A percentile compares a stretch with the other conserved stretches of the same genome.
These are phyloP conservation scores for Talaromyces pinophilus DNA, from an alignment of 2,329 filamentous ascomycete genomes.

Conservation along the genomic window DNA sequence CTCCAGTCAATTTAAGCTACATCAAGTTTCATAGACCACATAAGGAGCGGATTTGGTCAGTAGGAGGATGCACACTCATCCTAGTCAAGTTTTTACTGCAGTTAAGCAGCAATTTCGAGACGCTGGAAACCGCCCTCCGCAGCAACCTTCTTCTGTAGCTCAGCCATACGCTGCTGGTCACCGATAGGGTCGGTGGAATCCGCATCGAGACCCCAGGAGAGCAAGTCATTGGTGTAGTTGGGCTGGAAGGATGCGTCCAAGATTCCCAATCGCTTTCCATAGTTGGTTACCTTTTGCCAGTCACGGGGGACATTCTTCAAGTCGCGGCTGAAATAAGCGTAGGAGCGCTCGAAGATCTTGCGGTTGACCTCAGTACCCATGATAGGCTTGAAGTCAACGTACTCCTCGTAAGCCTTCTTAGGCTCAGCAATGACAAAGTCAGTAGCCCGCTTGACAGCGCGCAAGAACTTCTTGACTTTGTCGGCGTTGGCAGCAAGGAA, in stretches of 20 bases:
- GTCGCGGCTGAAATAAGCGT: conserved; percentile 73
- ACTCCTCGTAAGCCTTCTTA: conserved; percentile 65
- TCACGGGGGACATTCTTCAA: conserved; percentile 73
- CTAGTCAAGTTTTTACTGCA: background rate
- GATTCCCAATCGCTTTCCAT: conserved; percentile 72
- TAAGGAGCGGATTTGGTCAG: conserved; percentile 18
- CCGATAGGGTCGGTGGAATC: conserved; percentile 68
- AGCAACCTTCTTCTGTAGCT: conserved; percentile 68
- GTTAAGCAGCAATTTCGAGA: conserved; percentile 29
- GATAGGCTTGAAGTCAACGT: conserved; percentile 69
- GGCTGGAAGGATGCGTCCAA: conserved; percentile 63
- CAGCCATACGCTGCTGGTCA: conserved; percentile 73
- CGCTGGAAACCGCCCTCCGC: conserved; percentile 61
- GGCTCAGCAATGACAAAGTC: conserved; percentile 69
- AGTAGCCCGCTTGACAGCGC: conserved; percentile 72
- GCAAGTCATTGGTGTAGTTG: conserved; percentile 74
- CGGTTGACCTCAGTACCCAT: conserved; percentile 69
- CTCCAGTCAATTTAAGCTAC: background rate
- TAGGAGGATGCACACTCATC: background rate
- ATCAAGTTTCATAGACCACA: background rate
- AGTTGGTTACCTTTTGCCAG: conserved; percentile 75
- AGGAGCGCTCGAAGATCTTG: conserved; percentile 79
- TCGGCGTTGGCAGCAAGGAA: conserved; percentile 68
- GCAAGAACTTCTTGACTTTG: conserved; percentile 67
- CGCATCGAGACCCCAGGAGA: conserved; percentile 64